Conservation (phyloP, 2,329 filamentous ascomycete species). For the Karstenula rhodostoma region DNA sequence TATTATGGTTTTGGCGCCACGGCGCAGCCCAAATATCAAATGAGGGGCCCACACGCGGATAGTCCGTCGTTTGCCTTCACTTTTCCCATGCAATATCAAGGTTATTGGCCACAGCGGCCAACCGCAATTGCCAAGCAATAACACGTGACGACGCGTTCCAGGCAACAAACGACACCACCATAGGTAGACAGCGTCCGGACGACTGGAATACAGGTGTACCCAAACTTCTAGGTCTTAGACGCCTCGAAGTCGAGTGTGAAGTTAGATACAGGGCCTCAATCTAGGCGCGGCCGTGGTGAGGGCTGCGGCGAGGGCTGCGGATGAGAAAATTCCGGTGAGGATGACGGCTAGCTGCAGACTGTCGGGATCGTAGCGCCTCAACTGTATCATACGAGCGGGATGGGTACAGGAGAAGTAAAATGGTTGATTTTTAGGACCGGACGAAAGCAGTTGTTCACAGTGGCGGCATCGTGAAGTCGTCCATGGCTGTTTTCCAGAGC, state of each 20-base stretch:
- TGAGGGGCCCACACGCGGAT: neutral
- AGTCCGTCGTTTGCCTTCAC: neutral
- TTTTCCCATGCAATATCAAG: neutral
- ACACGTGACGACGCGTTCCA: neutral
- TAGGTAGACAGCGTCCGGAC: neutral
- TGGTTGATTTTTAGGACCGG: neutral
- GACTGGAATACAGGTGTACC: neutral
- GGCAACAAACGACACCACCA: neutral
- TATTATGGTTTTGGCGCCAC: no score
- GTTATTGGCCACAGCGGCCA: neutral
- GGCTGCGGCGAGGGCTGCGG: no score
- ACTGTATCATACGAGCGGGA: no score
- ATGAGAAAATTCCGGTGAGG: no score
- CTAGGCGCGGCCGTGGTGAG: neutral
- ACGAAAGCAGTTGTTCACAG: neutral
- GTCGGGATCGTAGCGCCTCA: neutral
- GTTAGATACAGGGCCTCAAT: no score
- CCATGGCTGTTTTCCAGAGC: conserved; percentile 35
- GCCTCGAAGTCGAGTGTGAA: no score
- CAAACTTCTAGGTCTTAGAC: neutral
- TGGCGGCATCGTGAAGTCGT: conserved; percentile 29
- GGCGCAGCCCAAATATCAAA: neutral
- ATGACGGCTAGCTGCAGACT: neutral
- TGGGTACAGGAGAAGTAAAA: neutral
- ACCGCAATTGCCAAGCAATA: neutral